Conservation (phyloP, 1,284 basidiomycete genomes). For the Coniophora puteana region DNA sequence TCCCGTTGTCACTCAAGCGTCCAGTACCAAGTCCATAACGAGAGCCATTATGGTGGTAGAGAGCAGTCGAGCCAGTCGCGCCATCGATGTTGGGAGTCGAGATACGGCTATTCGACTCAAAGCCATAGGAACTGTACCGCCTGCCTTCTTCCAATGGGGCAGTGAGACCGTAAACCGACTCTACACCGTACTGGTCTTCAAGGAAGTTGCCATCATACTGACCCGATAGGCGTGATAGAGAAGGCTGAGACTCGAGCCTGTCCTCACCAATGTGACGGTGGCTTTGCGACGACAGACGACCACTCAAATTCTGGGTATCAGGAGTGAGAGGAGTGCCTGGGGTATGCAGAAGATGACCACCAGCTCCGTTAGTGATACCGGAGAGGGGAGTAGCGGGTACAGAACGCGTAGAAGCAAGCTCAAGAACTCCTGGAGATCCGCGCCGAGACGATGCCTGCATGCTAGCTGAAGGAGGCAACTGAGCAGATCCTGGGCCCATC, state of each 20-base stretch:
- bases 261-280: conserved; percentile 46
- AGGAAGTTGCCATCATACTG: conserved; percentile 59
- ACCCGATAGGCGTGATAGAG: conserved; percentile 61
- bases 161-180: conserved; percentile 56
- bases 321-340: conserved; percentile 67
- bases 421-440: conserved; percentile 62
- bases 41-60: conserved; percentile 77
- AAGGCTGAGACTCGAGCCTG: conserved; percentile 60
- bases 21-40: conserved; percentile 69
- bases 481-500: conserved; percentile 39
- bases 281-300: conserved; percentile 54
- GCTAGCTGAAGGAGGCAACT: conserved; percentile 29
- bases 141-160: conserved; percentile 45
- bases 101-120: conserved; percentile 49
- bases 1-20: conserved; percentile 55
- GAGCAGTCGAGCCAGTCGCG: conserved; percentile 69
- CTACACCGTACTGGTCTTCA: conserved; percentile 58
- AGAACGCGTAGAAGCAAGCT: conserved; percentile 62
- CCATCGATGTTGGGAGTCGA: conserved; percentile 39
- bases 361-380: conserved; percentile 42
- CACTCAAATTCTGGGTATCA: conserved; percentile 54
- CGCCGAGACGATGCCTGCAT: conserved; percentile 70
- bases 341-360: conserved; percentile 53
- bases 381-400: conserved; percentile 73
- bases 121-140: conserved; percentile 65